These are phyloP conservation scores for Daldinia bambusicola DNA, from an alignment of 495 filamentous ascomycete species.

Conservation along the genomic window DNA sequence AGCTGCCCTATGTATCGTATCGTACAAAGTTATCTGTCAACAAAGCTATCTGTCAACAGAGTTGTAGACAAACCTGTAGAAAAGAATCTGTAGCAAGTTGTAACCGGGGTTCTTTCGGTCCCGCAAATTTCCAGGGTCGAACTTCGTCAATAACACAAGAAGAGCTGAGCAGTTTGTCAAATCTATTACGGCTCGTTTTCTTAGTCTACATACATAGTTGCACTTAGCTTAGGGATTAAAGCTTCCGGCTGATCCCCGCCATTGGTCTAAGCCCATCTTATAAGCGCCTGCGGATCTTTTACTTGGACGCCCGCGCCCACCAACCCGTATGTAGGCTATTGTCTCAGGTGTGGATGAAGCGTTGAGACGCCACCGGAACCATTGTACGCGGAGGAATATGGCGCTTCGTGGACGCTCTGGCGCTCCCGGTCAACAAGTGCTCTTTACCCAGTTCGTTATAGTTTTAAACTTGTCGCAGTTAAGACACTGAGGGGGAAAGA, in stretches of 20 bases:
- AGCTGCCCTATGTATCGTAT: too few relatives aligned
- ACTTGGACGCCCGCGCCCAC: conserved; percentile 16
- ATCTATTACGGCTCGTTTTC: conserved; percentile 24
- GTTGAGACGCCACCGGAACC: conserved; percentile 22
- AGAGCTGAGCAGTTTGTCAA: conserved; percentile 24
- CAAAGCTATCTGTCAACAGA: too few relatives aligned
- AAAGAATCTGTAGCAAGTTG: background rate
- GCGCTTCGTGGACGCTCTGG: conserved; percentile 31
- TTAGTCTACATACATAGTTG: conserved; percentile 19
- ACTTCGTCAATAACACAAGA: conserved; percentile 25
- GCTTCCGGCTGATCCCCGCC: conserved; percentile 40
- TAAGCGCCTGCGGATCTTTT: conserved; percentile 40
- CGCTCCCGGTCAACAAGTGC: conserved; percentile 16
- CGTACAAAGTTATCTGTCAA: background rate
- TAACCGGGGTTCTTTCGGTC: conserved; percentile 10
- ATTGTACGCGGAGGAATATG: conserved; percentile 23
- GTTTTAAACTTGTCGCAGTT: conserved; percentile 25
- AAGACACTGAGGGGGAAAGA: conserved; percentile 13
- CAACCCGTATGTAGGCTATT: conserved; percentile 29
- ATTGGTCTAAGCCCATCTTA: conserved; percentile 27
- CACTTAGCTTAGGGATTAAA: conserved; percentile 34
- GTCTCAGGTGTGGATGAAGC: conserved; percentile 43
- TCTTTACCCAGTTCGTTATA: conserved; percentile 27
- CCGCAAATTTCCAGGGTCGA: conserved; percentile 14
- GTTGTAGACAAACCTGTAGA: conserved; percentile 1